These are phyloP conservation scores for Proliferodiscus dingleyae DNA, from an alignment of 2,329 filamentous ascomycete genomes.

Conservation along the genomic window DNA sequence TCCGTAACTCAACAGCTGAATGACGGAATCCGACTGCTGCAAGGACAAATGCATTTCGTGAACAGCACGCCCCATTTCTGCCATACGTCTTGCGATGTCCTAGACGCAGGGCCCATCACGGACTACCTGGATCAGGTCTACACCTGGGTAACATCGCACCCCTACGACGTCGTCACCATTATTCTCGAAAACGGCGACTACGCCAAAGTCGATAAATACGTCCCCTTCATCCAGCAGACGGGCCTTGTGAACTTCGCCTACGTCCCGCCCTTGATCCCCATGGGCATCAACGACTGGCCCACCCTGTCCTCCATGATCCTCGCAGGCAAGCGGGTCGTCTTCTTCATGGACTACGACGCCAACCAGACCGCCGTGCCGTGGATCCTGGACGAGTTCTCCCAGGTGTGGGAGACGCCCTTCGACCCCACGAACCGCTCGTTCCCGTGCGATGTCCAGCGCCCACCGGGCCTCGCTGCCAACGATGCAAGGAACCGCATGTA, in stretches of 20 bases:
- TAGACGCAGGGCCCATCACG: constrained; percentile 53
- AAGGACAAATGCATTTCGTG: constrained; percentile 57
- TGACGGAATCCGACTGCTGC: constrained; percentile 58
- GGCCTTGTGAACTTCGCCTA: constrained; percentile 60
- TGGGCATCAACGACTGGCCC: constrained; percentile 54
- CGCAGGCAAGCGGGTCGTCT: constrained; percentile 59
- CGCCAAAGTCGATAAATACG: constrained; percentile 50
- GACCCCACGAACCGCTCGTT: constrained; percentile 61
- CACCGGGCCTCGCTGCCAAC: constrained; percentile 45
- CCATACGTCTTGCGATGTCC: constrained; percentile 57
- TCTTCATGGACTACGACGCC: constrained; percentile 47
- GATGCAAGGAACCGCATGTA: constrained; percentile 58
- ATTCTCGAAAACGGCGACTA: constrained; percentile 59
- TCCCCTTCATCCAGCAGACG: constrained; percentile 37
- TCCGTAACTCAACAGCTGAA: constrained; percentile 53
- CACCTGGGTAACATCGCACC: constrained; percentile 53
- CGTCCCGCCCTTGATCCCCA: constrained; percentile 42
- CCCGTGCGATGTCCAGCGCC: constrained; percentile 67
- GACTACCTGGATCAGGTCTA: constrained; percentile 53
- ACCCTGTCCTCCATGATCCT: constrained; percentile 66
- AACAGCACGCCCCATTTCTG: constrained; percentile 46
- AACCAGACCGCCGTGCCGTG: constrained; percentile 57
- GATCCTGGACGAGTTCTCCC: constrained; percentile 58
- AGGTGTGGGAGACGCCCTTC: constrained; percentile 69
- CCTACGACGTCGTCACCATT: constrained; percentile 57